phyloP scores from a whole-genome alignment of 2,329 filamentous ascomycete species.

The Colletotrichum sp. region DNA sequence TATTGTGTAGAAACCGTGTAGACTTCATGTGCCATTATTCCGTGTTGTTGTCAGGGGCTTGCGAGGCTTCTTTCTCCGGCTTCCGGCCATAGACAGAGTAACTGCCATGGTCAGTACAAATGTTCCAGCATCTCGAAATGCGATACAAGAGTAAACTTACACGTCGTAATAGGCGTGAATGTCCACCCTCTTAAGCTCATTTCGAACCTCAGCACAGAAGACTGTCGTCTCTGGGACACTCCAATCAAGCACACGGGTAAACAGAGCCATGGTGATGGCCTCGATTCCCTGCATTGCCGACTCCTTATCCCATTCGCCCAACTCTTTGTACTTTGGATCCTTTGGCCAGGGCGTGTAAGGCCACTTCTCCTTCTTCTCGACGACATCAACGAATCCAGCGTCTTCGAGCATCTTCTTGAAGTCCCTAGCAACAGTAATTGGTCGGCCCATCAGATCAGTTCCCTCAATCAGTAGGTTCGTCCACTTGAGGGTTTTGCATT shows the following conservation, averaged over 20 bases:
- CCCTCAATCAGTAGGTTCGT: constrained; percentile 37
- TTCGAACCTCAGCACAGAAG: constrained; percentile 31
- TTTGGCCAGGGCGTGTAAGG: constrained; percentile 36
- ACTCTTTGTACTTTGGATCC: constrained; percentile 35
- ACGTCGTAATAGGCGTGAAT: constrained; percentile 33
- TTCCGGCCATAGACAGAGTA: neutral
- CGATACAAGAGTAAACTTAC: neutral
- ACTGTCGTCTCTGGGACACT: constrained; percentile 30
- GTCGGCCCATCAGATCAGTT: constrained; percentile 34
- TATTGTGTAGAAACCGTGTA: accelerated
- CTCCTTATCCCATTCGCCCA: constrained; percentile 30
- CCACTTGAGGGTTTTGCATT: constrained; percentile 21
- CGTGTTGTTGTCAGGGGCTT: no score
- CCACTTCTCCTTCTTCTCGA: constrained; percentile 27
- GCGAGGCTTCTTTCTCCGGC: neutral
- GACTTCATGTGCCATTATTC: no score
- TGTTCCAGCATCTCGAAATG: no score
- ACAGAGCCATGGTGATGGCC: constrained; percentile 33
- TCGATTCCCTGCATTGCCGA: constrained; percentile 25
- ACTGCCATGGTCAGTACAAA: neutral
- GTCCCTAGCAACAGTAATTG: constrained; percentile 44
- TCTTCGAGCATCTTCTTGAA: constrained; percentile 23
- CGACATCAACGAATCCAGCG: constrained; percentile 33
- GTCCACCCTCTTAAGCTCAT: constrained; percentile 31
- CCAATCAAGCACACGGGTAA: constrained; percentile 37